Percentiles rank a stretch among this genome's conserved stretches.
These are phyloP conservation scores for Conoideocrella luteorostrata DNA, from an alignment of 2,329 filamentous ascomycete species.

Conservation along the genomic window DNA sequence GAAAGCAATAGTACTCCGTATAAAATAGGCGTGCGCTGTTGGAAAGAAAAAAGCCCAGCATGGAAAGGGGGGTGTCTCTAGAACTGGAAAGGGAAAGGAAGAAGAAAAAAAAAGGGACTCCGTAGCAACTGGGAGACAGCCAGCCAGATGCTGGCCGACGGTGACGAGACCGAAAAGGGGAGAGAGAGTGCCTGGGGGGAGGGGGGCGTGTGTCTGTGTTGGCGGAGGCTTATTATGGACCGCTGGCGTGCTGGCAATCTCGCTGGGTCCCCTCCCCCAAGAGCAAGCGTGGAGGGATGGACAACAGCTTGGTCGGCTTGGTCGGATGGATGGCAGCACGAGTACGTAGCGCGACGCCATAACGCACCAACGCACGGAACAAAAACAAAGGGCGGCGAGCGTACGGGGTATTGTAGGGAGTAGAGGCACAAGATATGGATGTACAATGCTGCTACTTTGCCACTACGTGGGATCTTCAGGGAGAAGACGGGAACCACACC, in stretches of 20 bases:
- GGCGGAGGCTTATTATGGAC: constrained; percentile 2
- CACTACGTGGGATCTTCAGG: too few species aligned
- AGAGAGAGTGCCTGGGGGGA: background rate
- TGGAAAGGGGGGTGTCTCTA: background rate
- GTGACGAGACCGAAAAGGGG: constrained; percentile 5
- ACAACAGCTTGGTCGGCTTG: background rate
- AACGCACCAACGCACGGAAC: background rate
- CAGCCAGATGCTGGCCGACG: constrained; percentile 4
- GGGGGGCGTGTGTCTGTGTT: background rate
- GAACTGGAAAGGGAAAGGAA: background rate
- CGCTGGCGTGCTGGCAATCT: constrained; percentile 5
- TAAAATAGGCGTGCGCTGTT: background rate
- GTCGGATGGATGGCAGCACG: constrained; percentile 1
- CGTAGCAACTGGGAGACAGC: background rate
- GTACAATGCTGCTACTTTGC: too few species aligned
- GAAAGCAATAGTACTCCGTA: background rate
- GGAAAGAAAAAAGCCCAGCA: background rate
- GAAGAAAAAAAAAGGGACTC: background rate
- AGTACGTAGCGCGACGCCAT: background rate
- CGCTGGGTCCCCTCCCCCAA: background rate
- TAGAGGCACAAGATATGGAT: too few species aligned
- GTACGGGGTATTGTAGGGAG: too few species aligned
- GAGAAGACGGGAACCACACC: background rate
- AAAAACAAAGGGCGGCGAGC: too few species aligned
- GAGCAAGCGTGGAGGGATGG: background rate